Percentiles rank a stretch among this genome's conserved stretches.
phyloP scores from a whole-genome alignment of 2,329 filamentous ascomycete species.

The Aspergillus terreus region DNA sequence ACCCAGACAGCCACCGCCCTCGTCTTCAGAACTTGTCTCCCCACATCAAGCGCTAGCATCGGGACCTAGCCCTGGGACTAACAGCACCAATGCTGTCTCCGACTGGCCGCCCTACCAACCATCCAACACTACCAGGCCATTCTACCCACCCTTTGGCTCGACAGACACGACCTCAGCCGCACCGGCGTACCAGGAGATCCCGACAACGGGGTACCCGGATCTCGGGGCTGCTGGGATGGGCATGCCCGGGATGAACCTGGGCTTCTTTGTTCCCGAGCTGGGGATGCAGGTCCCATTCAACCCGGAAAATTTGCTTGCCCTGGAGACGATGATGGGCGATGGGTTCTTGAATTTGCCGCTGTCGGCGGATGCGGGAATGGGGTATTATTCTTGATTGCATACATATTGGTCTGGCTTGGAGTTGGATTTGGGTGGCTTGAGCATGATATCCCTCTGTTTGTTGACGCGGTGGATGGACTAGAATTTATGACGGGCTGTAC shows the following conservation, averaged over 20 bases:
- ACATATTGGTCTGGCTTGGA: background rate
- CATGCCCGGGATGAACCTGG: slow-evolving; percentile 17
- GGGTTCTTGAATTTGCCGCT: slow-evolving; percentile 28
- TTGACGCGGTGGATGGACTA: background rate
- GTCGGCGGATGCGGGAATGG: slow-evolving; percentile 21
- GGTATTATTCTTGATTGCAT: slow-evolving; percentile 15
- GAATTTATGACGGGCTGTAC: too few species aligned
- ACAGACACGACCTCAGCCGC: background rate
- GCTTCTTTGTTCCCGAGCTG: slow-evolving; percentile 22
- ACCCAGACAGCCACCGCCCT: slow-evolving; percentile 1
- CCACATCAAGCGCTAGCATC: slow-evolving; percentile 10
- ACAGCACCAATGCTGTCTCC: background rate
- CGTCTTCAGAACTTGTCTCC: background rate
- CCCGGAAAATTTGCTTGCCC: slow-evolving; percentile 25
- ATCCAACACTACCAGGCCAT: too few species aligned
- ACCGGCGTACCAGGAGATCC: background rate
- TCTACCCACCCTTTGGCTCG: slow-evolving; percentile 2
- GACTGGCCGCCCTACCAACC: background rate
- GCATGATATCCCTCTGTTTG: background rate
- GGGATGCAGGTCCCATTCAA: slow-evolving; percentile 24
- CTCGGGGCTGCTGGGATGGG: slow-evolving; percentile 13
- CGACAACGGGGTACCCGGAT: slow-evolving; percentile 12
- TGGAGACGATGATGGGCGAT: slow-evolving; percentile 33
- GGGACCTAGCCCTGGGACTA: background rate
- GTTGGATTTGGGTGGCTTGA: background rate